phyloP scores from a whole-genome alignment of 768 basidiomycete genomes.

The Naganishia vaughanmartiniae region DNA sequence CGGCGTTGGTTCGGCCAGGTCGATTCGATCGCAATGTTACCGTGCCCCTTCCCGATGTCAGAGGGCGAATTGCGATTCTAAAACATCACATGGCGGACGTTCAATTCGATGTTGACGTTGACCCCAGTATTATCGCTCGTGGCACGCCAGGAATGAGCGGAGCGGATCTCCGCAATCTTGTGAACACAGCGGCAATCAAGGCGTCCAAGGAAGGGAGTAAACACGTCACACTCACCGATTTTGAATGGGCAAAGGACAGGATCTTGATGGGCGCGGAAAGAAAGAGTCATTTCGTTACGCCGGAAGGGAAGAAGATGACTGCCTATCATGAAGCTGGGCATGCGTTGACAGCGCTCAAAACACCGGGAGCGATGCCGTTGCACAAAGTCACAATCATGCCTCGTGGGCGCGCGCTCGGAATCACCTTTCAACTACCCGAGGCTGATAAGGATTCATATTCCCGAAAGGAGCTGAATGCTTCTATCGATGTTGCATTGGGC shows the following conservation, averaged over 20 bases:
- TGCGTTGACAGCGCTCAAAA: slow-evolving; percentile 89
- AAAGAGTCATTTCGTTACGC: slow-evolving; percentile 81
- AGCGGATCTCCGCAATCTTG: slow-evolving; percentile 93
- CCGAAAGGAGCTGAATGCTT: slow-evolving; percentile 51
- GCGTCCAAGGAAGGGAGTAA: slow-evolving; percentile 78
- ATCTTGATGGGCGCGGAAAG: slow-evolving; percentile 97
- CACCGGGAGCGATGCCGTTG: slow-evolving; percentile 90
- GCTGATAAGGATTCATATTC: slow-evolving; percentile 53
- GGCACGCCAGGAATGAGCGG: slow-evolving; percentile 96
- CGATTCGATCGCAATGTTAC: slow-evolving; percentile 91
- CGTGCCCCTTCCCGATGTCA: slow-evolving; percentile 90
- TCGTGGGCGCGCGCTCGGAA: slow-evolving; percentile 85
- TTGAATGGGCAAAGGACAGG: slow-evolving; percentile 98
- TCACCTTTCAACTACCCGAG: slow-evolving; percentile 53
- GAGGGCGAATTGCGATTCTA: slow-evolving; percentile 86
- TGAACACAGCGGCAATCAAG: slow-evolving; percentile 93
- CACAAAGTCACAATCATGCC: slow-evolving; percentile 96
- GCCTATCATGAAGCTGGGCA: slow-evolving; percentile 95
- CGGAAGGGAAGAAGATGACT: slow-evolving; percentile 79
- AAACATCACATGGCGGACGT: slow-evolving; percentile 86
- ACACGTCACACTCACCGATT: slow-evolving; percentile 63
- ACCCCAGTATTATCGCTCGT: slow-evolving; percentile 81
- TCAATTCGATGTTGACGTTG: slow-evolving; percentile 64
- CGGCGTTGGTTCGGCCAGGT: slow-evolving; percentile 91
- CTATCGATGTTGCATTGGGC: slow-evolving; percentile 87